Conservation (phyloP, 352 stramenopile genomes). For the Stramenopiles sp. region DNA sequence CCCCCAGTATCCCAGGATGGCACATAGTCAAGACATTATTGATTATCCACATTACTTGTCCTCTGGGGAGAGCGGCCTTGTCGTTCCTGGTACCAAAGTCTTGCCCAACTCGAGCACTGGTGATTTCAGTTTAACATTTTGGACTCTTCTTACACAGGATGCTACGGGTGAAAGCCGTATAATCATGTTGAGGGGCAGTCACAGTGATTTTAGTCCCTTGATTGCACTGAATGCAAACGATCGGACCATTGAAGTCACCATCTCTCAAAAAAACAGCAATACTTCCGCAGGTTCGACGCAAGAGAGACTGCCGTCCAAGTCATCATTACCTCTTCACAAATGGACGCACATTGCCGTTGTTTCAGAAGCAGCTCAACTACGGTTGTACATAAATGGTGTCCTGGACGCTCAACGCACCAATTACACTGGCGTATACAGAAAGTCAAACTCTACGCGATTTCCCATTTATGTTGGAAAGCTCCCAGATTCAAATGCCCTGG, state of each 20-base stretch:
- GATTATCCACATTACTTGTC: background rate
- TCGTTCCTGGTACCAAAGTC: background rate
- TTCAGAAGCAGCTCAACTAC: constrained; percentile 52
- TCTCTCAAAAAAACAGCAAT: background rate
- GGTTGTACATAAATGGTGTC: constrained; percentile 64
- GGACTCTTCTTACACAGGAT: background rate
- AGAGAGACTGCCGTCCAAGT: constrained; percentile 46
- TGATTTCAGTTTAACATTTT: constrained; percentile 8
- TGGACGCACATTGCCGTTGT: constrained; percentile 66
- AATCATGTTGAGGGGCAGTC: background rate
- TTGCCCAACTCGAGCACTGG: background rate
- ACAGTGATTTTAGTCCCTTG: background rate
- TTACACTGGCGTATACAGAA: constrained; percentile 22
- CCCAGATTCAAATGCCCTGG: constrained; percentile 18
- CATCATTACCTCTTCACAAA: constrained; percentile 31
- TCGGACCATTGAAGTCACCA: background rate
- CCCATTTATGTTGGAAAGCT: constrained; percentile 28
- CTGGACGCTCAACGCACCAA: constrained; percentile 53
- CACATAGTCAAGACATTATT: constrained; percentile 5
- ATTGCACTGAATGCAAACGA: constrained; percentile 5
- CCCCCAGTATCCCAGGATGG: background rate
- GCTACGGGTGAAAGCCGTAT: background rate
- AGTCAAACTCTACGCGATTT: constrained; percentile 15
- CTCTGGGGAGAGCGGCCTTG: background rate
- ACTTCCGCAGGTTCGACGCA: background rate